A percentile compares a stretch with the other conserved stretches of the same genome.
These are phyloP conservation scores for Trapa bicornis DNA, from an alignment of 345 rosid species.

Conservation along the genomic window DNA sequence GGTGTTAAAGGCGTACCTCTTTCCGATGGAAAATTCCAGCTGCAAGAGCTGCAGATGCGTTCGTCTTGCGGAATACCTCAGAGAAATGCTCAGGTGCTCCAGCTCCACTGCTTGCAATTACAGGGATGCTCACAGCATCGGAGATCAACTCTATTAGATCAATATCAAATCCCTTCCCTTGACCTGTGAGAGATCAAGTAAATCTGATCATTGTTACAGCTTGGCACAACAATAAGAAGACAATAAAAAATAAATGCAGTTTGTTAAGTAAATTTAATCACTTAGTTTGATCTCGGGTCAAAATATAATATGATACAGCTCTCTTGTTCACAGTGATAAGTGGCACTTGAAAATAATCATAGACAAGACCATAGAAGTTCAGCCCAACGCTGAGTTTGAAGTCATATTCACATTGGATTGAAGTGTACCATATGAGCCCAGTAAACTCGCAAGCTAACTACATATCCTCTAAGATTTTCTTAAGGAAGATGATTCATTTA, in stretches of 20 bases:
- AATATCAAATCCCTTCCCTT: conserved; percentile 84
- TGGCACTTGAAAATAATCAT: too few relatives aligned
- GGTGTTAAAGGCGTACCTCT: conserved; percentile 38
- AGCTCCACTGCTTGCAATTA: conserved; percentile 97
- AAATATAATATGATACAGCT: too few relatives aligned
- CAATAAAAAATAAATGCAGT: not conserved
- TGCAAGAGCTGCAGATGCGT: conserved; percentile 94
- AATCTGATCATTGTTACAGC: not conserved
- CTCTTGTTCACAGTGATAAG: too few relatives aligned
- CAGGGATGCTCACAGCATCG: conserved; percentile 86
- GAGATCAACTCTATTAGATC: conserved; percentile 73
- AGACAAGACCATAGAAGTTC: too few relatives aligned
- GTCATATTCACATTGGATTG: too few relatives aligned
- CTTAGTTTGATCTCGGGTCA: not conserved
- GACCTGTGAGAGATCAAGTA: conserved; percentile 38
- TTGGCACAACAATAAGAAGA: not conserved
- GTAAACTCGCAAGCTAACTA: too few relatives aligned
- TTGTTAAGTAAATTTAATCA: not conserved
- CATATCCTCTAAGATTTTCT: too few relatives aligned
- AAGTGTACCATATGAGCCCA: too few relatives aligned
- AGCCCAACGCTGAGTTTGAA: too few relatives aligned
- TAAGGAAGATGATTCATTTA: too few relatives aligned
- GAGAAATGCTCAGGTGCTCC: conserved; percentile 73
- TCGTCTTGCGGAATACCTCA: conserved; percentile 62
- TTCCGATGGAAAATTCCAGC: conserved; percentile 97